Percentiles rank a stretch among this genome's conserved stretches.
Conservation (phyloP, 176 grass and related monocot genomes). For the Coix lacrymajobi region DNA sequence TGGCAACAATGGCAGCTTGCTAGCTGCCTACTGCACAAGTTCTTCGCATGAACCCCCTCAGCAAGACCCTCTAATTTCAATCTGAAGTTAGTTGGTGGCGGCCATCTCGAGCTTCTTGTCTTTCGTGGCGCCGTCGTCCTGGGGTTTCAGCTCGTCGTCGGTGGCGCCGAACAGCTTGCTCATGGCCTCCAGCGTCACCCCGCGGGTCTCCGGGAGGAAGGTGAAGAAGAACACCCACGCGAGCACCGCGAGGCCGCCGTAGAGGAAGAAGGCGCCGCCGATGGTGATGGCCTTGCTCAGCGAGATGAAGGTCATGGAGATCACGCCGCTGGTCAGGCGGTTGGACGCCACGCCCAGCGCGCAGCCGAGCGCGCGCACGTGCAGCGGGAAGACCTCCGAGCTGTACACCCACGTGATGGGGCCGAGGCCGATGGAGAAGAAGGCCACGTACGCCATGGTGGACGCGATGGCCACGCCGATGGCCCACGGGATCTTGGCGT, state of each 20-base stretch:
- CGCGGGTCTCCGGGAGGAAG: conserved; percentile 72
- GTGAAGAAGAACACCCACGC: conserved; percentile 66
- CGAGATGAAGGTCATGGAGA: conserved; percentile 87
- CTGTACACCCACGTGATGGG: conserved; percentile 84
- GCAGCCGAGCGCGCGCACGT: conserved; percentile 60
- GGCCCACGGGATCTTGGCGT: conserved; percentile 44
- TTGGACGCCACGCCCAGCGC: conserved; percentile 57
- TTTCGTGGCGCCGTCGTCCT: neutral
- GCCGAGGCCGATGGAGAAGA: conserved; percentile 84
- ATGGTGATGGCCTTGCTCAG: conserved; percentile 70
- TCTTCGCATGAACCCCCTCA: neutral
- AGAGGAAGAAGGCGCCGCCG: conserved; percentile 81
- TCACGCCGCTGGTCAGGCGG: conserved; percentile 63
- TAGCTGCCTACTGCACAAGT: conserved; percentile 2
- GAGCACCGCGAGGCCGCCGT: conserved; percentile 42
- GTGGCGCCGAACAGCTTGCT: conserved; percentile 49
- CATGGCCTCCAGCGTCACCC: conserved; percentile 62
- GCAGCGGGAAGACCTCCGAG: conserved; percentile 76
- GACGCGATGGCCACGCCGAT: conserved; percentile 56
- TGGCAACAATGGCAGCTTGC: conserved; percentile 32
- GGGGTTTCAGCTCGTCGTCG: neutral
- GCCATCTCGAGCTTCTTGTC: conserved; percentile 50
- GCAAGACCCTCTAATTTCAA: neutral
- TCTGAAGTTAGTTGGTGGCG: conserved; percentile 27
- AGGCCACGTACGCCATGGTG: conserved; percentile 59